Base-by-base conservation (phyloP, 306 rosid genomes). In the Canavalia gladiata region DNA sequence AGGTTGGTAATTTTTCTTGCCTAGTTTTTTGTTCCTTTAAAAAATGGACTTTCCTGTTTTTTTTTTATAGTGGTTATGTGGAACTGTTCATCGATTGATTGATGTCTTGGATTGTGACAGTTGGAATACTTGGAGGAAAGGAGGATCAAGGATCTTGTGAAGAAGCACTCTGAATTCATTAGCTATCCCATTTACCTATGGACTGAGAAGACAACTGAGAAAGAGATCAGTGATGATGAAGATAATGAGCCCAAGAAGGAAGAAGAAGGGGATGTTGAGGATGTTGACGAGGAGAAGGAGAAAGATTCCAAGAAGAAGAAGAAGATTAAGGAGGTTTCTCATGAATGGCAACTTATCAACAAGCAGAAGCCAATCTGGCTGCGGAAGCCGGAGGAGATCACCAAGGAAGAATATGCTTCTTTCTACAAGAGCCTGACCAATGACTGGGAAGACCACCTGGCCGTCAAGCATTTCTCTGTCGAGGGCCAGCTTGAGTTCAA, bases 401-500 rank as follows among this genome's bases (percentile, higher is more conserved):
- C 89, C 3, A 91, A 85, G 86, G 96, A 89, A 0, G 96, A 91
- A 13, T 91, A 91, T 47, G 91, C 91, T 3, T 45, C 96, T 29
- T 91, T 91, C 87, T 91, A 91, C 83, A 91, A 89, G 87, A 91
- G 96, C 77, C 56, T 91, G 63, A 91, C 91, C 41, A 91, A 91
- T 43, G 96, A 91, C 34, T 91, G 93, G 96, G 96, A 91, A 64
- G 93, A 91, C 0, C 96, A 91, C 72, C 86, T 91, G 45, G 93
- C 96, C 0, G 92, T 91, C 54, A 91, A 91, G 50, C 93, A 91
- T 18, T 91, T 91, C 87, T 83, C 96, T 12, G 91, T 91, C 0
- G 96, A 91, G 33, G 96, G 96, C 0, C 96, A 91, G 83, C 93
- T 91, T 3, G 96, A 91, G 45, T 91, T 91, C 85, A 91, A 89